A percentile compares a stretch with the other conserved stretches of the same genome.
Conservation (phyloP, 169 alveolate species). For the Nephromyces sp. region DNA sequence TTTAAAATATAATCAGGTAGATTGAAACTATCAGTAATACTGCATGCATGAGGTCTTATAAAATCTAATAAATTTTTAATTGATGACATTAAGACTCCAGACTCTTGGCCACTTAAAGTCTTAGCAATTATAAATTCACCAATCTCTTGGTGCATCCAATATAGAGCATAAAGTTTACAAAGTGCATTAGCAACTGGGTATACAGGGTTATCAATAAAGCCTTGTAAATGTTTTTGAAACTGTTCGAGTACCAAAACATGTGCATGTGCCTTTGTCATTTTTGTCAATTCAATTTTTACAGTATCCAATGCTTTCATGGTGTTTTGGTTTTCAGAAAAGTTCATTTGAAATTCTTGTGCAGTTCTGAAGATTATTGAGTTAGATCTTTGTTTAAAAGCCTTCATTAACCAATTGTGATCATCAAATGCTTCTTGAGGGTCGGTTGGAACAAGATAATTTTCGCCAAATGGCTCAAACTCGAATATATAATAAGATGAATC, state of each 20-base stretch:
- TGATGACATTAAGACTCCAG: neutral
- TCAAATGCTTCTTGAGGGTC: neutral
- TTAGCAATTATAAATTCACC: slow-evolving; percentile 15
- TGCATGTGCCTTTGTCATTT: slow-evolving; percentile 21
- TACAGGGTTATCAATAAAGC: neutral
- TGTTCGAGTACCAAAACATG: slow-evolving; percentile 4
- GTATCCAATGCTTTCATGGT: slow-evolving; percentile 8
- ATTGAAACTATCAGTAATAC: slow-evolving; percentile 13
- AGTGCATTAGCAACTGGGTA: slow-evolving; percentile 4
- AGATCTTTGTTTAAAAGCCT: slow-evolving; percentile 8
- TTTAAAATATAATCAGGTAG: slow-evolving; percentile 22
- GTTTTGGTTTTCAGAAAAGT: neutral
- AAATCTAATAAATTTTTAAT: neutral
- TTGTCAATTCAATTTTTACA: slow-evolving; percentile 14
- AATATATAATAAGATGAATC: neutral
- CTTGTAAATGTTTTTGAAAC: slow-evolving; percentile 9
- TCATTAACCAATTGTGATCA: slow-evolving; percentile 3
- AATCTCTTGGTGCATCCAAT: neutral
- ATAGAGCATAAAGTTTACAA: slow-evolving; percentile 4
- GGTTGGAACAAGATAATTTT: neutral
- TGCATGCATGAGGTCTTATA: slow-evolving; percentile 18
- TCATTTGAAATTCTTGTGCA: no score
- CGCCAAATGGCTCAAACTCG: slow-evolving; percentile 9
- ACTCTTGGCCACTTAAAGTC: neutral
- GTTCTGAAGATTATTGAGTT: no score